These are phyloP conservation scores for Solanum chiquidenum DNA, from an alignment of 257 asterid species.

Conservation along the genomic window DNA sequence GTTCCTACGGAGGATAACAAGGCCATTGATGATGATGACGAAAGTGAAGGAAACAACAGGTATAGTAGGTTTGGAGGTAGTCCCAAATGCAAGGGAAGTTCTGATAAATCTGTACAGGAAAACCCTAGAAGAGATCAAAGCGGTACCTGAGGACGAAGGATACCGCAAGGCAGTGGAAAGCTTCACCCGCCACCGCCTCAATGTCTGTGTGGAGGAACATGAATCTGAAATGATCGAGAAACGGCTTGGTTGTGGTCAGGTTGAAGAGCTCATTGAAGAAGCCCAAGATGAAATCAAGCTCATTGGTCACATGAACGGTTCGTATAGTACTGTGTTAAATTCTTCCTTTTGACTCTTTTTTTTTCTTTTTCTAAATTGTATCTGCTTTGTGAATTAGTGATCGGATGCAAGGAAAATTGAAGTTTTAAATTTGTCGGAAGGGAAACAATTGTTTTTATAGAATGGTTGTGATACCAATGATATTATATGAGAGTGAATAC, in stretches of 20 bases:
- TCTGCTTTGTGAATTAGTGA: not conserved
- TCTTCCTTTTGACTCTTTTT: not conserved
- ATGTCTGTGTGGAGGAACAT: constrained; percentile 78
- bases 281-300: constrained; percentile 91
- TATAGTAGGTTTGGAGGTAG: constrained; percentile 91
- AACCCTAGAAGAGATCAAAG: constrained; percentile 53
- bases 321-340: not conserved
- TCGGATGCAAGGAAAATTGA: not conserved
- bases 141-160: constrained; percentile 82
- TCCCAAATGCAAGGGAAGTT: constrained; percentile 86
- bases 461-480: not conserved
- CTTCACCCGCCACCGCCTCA: constrained; percentile 80
- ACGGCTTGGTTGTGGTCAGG: constrained; percentile 83
- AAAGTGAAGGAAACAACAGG: constrained; percentile 92
- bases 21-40: constrained; percentile 89
- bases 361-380: not conserved
- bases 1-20: constrained; percentile 74
- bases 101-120: constrained; percentile 61
- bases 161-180: constrained; percentile 92
- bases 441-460: not conserved
- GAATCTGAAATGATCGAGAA: constrained; percentile 86
- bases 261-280: constrained; percentile 89
- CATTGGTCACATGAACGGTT: constrained; percentile 71
- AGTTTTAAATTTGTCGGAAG: not conserved
- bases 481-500: not conserved